Percentiles rank a stretch among this genome's conserved stretches.
Evolutionary conservation across 1,139 yeast genomes (phyloP).

Genomic region (Hemisphaericaspora subhashii): DNA sequence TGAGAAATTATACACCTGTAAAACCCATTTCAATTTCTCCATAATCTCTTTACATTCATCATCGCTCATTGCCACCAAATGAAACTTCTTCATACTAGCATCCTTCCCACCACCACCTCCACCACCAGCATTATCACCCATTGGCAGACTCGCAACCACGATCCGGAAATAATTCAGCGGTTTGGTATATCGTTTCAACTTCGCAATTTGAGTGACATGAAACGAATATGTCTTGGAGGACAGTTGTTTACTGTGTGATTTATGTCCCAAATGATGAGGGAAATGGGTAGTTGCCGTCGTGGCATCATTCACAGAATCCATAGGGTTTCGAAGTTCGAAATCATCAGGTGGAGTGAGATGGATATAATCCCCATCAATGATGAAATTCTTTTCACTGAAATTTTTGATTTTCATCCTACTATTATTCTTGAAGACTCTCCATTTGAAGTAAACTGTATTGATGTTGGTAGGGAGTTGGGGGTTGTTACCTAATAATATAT

Average conservation of each 20-base stretch:
- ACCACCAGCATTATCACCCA: constrained; percentile 46
- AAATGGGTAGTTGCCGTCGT: constrained; percentile 14
- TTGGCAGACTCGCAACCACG: constrained; percentile 58
- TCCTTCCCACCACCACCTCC: too few species aligned
- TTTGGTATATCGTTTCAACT: constrained; percentile 74
- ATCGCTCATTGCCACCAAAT: constrained; percentile 71
- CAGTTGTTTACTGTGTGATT: constrained; percentile 36
- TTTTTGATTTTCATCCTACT: constrained; percentile 76
- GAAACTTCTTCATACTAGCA: constrained; percentile 65
- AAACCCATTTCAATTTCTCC: constrained; percentile 55
- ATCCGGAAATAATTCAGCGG: constrained; percentile 81
- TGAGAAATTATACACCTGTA: constrained; percentile 42
- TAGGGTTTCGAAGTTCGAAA: constrained; percentile 48
- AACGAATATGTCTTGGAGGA: constrained; percentile 81
- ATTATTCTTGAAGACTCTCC: constrained; percentile 87
- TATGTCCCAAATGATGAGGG: constrained; percentile 47
- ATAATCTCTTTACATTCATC: constrained; percentile 76
- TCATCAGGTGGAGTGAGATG: constrained; percentile 82
- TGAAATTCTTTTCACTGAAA: constrained; percentile 68
- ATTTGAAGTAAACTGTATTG: constrained; percentile 46
- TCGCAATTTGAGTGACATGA: constrained; percentile 76
- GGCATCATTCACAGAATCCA: constrained; percentile 23
- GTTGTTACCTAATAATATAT: constrained; percentile 34
- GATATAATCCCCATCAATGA: constrained; percentile 90
- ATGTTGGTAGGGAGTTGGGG: constrained; percentile 37